These are phyloP conservation scores for Rhodotorula sp. DNA, from an alignment of 1,284 basidiomycete species.

Conservation along the genomic window DNA sequence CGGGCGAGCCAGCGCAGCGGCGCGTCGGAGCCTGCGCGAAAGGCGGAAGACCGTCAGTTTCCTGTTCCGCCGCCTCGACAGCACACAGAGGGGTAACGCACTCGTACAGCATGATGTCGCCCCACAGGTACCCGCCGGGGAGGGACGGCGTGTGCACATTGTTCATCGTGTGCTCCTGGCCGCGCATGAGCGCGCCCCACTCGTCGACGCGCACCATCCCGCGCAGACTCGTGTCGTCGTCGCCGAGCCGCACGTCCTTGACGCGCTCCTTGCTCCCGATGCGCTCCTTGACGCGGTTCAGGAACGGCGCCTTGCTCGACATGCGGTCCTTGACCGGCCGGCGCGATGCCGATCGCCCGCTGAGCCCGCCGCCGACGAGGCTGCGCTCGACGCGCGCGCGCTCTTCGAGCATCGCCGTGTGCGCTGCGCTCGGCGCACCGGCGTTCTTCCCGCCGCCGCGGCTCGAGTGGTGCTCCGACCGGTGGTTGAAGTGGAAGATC, in stretches of 20 bases:
- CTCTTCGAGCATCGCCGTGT: background rate
- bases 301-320: slow-evolving; percentile 20
- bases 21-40: background rate
- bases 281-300: slow-evolving; percentile 35
- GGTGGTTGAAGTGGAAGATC: background rate
- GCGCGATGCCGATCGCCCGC: background rate
- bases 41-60: background rate
- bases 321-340: slow-evolving; percentile 6
- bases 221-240: background rate
- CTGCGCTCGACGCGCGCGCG: background rate
- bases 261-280: slow-evolving; percentile 30
- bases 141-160: slow-evolving; percentile 24
- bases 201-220: slow-evolving; percentile 30
- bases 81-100: background rate
- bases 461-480: background rate
- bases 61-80: background rate
- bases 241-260: slow-evolving; percentile 3
- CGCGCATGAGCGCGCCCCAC: slow-evolving; percentile 38
- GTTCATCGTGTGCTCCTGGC: slow-evolving; percentile 27
- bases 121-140: slow-evolving; percentile 35
- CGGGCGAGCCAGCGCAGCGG: too few species aligned
- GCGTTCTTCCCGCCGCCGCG: too few species aligned
- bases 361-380: too few species aligned
- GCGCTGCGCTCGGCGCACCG: background rate
- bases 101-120: slow-evolving; percentile 37